Conservation (phyloP, 192 early-diverging fungal species). For the Dissophora ornata region DNA sequence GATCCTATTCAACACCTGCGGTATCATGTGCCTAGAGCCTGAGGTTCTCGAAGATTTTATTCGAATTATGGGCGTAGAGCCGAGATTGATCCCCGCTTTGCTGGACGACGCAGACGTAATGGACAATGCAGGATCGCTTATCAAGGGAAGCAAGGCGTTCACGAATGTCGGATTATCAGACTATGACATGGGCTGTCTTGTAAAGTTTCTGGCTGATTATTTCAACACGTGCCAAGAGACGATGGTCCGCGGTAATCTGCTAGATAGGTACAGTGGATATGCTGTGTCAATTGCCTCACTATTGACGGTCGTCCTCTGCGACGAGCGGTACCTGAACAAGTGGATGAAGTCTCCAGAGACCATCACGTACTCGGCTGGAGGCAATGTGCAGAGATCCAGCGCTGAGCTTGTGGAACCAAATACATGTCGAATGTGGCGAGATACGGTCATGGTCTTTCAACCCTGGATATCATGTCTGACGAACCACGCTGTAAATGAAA, state of each 20-base stretch:
- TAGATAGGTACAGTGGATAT: conserved; percentile 44
- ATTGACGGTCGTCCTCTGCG: conserved; percentile 36
- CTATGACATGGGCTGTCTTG: conserved; percentile 31
- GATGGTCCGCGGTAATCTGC: conserved; percentile 29
- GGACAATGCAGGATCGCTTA: background rate
- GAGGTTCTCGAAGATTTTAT: conserved; percentile 47
- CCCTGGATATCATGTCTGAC: conserved; percentile 50
- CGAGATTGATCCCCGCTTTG: conserved; percentile 29
- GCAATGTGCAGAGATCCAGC: too few relatives aligned
- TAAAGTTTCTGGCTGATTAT: conserved; percentile 35
- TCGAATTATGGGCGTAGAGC: conserved; percentile 49
- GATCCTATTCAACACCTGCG: conserved; percentile 48
- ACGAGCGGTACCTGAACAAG: conserved; percentile 32
- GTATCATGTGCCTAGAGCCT: conserved; percentile 45
- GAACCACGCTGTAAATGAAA: conserved; percentile 27
- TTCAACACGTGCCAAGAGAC: conserved; percentile 29
- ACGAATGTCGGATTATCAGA: conserved; percentile 25
- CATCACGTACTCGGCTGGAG: conserved; percentile 17
- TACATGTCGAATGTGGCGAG: conserved; percentile 33
- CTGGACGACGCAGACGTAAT: conserved; percentile 27
- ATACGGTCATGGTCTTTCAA: conserved; percentile 31
- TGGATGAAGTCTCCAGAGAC: conserved; percentile 18
- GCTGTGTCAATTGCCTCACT: conserved; percentile 44
- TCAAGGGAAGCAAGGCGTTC: conserved; percentile 1
- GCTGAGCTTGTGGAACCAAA: conserved; percentile 1